phyloP scores from a whole-genome alignment of 176 grass and related monocot genomes.

The Juncus effusus region DNA sequence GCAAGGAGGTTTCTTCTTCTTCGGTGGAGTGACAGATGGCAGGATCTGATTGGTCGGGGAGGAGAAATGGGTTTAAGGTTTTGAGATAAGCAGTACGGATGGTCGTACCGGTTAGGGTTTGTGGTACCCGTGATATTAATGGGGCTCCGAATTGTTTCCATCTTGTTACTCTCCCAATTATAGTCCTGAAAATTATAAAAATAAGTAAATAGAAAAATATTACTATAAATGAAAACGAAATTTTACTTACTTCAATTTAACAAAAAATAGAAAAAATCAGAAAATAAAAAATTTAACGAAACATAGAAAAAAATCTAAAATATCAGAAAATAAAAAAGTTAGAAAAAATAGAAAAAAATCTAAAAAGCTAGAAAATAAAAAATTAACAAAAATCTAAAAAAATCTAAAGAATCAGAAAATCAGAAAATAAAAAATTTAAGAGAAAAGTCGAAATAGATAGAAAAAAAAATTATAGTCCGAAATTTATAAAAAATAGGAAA shows the following conservation, averaged over 20 bases:
- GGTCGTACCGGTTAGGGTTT: constrained; percentile 47
- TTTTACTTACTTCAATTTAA: constrained; percentile 1
- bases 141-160: constrained; percentile 85
- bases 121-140: constrained; percentile 54
- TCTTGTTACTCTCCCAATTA: constrained; percentile 59
- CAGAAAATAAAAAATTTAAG: too few species aligned
- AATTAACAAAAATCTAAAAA: too few species aligned
- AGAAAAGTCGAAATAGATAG: too few species aligned
- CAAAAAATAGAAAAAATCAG: constrained; percentile 8
- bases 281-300: constrained; percentile 4
- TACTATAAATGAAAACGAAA: not conserved
- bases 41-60: constrained; percentile 30
- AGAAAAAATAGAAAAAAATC: not conserved
- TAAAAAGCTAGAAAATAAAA: too few species aligned
- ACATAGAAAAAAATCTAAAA: constrained; percentile 14
- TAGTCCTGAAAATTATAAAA: constrained; percentile 15
- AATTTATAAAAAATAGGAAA: too few species aligned
- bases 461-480: too few species aligned
- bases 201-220: too few species aligned
- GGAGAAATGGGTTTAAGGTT: constrained; percentile 57
- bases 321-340: constrained; percentile 4
- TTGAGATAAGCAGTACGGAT: constrained; percentile 54
- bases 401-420: too few species aligned
- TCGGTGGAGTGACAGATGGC: constrained; percentile 24
- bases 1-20: constrained; percentile 19